These are phyloP conservation scores for Primulina tabacum DNA, from an alignment of 257 asterid genomes.

Conservation along the genomic window DNA sequence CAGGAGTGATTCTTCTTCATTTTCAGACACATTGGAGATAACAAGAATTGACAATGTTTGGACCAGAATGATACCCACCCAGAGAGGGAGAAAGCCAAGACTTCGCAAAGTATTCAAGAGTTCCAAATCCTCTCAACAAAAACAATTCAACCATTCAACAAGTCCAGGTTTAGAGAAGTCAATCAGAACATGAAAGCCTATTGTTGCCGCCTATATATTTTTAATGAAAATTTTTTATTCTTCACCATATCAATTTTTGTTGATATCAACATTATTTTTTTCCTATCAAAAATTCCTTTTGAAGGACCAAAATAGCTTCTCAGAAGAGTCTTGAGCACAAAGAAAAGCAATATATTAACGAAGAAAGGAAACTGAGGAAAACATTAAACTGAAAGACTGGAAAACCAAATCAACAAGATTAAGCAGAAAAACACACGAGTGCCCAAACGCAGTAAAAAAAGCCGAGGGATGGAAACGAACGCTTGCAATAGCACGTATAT, in stretches of 20 bases:
- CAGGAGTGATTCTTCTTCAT: neutral
- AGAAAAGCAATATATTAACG: neutral
- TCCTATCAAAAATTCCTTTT: neutral
- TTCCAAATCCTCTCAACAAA: neutral
- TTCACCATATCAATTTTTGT: neutral
- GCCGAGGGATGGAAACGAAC: neutral
- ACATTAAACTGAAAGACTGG: neutral
- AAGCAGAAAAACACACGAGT: neutral
- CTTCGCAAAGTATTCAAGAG: neutral
- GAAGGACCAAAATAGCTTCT: neutral
- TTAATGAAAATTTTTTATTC: neutral
- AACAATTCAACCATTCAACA: neutral
- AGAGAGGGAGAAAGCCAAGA: neutral
- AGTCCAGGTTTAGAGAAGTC: neutral
- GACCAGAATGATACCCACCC: neutral
- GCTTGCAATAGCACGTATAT: neutral
- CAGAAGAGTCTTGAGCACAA: neutral
- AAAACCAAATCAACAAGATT: too few relatives aligned
- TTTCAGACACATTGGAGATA: neutral
- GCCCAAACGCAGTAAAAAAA: neutral
- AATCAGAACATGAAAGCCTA: neutral
- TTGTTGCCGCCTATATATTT: neutral
- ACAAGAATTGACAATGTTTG: neutral
- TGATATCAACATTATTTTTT: neutral
- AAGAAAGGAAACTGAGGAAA: neutral